These are phyloP conservation scores for Jatropha curcas DNA, from an alignment of 345 rosid species.

Conservation along the genomic window DNA sequence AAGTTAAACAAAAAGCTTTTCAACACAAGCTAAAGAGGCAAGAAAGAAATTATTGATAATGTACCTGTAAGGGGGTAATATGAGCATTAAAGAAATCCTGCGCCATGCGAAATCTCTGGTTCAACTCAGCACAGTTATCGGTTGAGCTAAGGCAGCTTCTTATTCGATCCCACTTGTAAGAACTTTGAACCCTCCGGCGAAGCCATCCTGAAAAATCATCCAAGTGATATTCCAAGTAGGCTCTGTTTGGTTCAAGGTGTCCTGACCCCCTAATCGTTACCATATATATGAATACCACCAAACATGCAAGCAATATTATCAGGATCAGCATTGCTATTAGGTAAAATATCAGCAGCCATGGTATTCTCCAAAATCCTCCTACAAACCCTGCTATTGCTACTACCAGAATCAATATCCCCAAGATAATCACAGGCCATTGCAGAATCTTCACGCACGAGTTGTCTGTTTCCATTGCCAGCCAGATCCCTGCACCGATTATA, in stretches of 20 bases:
- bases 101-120: slow-evolving; percentile 75
- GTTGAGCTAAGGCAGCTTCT: slow-evolving; percentile 69
- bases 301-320: slow-evolving; percentile 55
- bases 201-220: slow-evolving; percentile 84
- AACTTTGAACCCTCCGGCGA: slow-evolving; percentile 60
- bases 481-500: slow-evolving; percentile 82
- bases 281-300: slow-evolving; percentile 76
- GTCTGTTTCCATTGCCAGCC: slow-evolving; percentile 75
- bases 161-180: slow-evolving; percentile 81
- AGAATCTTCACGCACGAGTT: slow-evolving; percentile 81
- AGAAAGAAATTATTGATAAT: too few relatives aligned
- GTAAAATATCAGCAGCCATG: slow-evolving; percentile 72
- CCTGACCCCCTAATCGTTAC: slow-evolving; percentile 79
- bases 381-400: slow-evolving; percentile 77
- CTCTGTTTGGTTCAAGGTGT: slow-evolving; percentile 67
- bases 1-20: too few relatives aligned
- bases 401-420: slow-evolving; percentile 64
- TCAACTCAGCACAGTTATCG: slow-evolving; percentile 63
- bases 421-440: slow-evolving; percentile 87
- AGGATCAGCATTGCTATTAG: slow-evolving; percentile 73
- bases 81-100: slow-evolving; percentile 87
- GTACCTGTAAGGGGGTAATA: slow-evolving; percentile 77
- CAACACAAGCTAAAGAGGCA: too few relatives aligned
- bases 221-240: slow-evolving; percentile 73
- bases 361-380: slow-evolving; percentile 88